Evolutionary conservation across 176 grass and related monocot genomes (phyloP), one percentile per base, ranked within the genome.

Genomic region (Musa beccarii): DNA sequence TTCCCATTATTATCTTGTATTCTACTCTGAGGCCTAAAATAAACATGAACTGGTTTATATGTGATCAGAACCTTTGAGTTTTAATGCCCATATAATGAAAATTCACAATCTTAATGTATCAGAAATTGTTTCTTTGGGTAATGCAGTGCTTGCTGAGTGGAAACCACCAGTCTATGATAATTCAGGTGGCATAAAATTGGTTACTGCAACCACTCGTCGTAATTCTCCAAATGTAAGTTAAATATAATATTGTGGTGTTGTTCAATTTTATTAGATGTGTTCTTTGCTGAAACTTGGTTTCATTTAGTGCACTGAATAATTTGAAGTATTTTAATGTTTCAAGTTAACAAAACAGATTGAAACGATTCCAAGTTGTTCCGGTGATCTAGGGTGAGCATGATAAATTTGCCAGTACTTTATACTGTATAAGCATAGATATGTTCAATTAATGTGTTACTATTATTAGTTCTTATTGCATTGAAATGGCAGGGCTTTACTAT

Each of bases 121-220:
- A 15, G 9, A 25, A 23, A n/a, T 54, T 53, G 11, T 50, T 23
- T 88, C 69, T 66, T 64, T 82, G 23, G 57, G 19, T 63, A 80
- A 52, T 80, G 59, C 78, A 97, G 94, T 97, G 59, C 94, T 97
- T 89, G 94, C 94, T 28, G 94, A 97, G 79, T 97, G 94, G 94
- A 97, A 97, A 81, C 94, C 94, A 75, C 94, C 94, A 82, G 94
- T 97, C 76, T 97, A 97, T 76, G 90, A 97, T 59, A 97, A 97
- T 81, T 90, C 90, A 73, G 83, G 89, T 69, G 94, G 94, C 21
- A 93, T 97, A 84, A 97, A 89, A 75, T 86, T 97, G 79, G 68
- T 84, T 82, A 89, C 94, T 66, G 94, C 94, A 52, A 93, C 90
- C 51, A 97, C 90, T 66, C 94, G 94, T 68, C 94, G 94, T 71